Evolutionary conservation across 805 yeast genomes (phyloP), one percentile per base, ranked within the genome.

Genomic region (Lipomyces oligophaga): DNA sequence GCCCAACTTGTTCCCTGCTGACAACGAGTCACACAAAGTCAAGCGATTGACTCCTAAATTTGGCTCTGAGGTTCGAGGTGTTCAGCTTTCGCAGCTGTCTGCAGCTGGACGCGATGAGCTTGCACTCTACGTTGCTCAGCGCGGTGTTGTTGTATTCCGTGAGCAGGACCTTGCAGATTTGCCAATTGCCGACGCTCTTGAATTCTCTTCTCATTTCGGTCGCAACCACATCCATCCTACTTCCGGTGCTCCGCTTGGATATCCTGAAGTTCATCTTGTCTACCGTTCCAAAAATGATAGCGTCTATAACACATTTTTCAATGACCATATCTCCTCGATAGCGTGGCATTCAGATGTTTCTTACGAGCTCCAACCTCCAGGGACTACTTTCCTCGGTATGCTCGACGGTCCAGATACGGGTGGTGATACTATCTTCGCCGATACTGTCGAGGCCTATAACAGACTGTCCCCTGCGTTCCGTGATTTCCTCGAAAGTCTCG

Each of bases 341-440:
- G 62, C 42, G 36, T 83, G 85, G 84, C 90, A 83, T 65, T 76
- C 85, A 3, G 93, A 83, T 63, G 83, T 81, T 33, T 75, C 85
- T 26, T 83, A 80, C 62, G 89, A 83, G 63, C 71, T 72, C 47
- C 85, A 80, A 63, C 83, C 88, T 5, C 84, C 89, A 11, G 83
- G 83, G 13, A 69, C 76, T 46, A 83, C 94, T 0, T 75, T 81
- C 52, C 79, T 84, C 59, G 71, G 78, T 16, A 78, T 81, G 46
- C 67, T 82, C 38, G 83, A 81, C 48, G 71, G 73, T 28, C 80
- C 79, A 22, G 77, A 74, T 19, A 63, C 78, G 34, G 88, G 90
- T 43, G 93, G 93, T 52, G 93, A 84, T 63, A 84, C 86, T n/a
- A 68, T 82, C 38, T 84, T 82, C 61, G 76, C 85, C n/a, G 85